These are phyloP conservation scores for Diaporthe nobilis DNA, from an alignment of 2,329 filamentous ascomycete genomes.

Conservation along the genomic window DNA sequence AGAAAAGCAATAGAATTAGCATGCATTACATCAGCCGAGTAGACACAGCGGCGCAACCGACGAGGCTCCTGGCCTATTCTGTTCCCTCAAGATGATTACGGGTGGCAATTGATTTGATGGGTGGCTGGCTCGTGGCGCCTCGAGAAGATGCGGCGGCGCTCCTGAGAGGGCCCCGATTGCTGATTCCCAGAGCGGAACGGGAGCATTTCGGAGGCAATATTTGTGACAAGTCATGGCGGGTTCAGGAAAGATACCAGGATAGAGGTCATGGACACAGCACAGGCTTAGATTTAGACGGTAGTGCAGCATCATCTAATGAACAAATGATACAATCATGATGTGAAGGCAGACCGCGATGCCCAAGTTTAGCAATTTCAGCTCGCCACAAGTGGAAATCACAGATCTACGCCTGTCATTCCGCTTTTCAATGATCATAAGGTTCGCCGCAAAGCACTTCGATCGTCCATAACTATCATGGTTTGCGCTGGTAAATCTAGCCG, in stretches of 20 bases:
- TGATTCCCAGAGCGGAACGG: neutral
- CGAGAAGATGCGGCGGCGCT: neutral
- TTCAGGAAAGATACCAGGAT: slow-evolving; percentile 6
- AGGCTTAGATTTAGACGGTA: slow-evolving; percentile 29
- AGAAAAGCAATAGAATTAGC: neutral
- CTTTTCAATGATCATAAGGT: neutral
- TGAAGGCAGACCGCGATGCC: neutral
- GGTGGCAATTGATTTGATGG: neutral
- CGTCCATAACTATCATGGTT: neutral
- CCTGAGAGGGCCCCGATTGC: neutral
- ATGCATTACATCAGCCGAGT: neutral
- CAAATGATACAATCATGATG: slow-evolving; percentile 14
- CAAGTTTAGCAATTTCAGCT: neutral
- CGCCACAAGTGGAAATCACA: neutral
- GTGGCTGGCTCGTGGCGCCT: neutral
- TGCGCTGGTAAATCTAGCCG: too few species aligned
- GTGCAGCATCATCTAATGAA: slow-evolving; percentile 1
- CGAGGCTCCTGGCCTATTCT: neutral
- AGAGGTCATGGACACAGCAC: slow-evolving; percentile 23
- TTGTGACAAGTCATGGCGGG: neutral
- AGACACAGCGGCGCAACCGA: neutral
- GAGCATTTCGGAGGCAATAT: neutral
- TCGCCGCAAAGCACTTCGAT: neutral
- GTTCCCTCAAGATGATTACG: neutral
- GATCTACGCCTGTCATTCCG: neutral